phyloP scores from a whole-genome alignment of 2,329 filamentous ascomycete species.

The Tolypocladium guangdongense region DNA sequence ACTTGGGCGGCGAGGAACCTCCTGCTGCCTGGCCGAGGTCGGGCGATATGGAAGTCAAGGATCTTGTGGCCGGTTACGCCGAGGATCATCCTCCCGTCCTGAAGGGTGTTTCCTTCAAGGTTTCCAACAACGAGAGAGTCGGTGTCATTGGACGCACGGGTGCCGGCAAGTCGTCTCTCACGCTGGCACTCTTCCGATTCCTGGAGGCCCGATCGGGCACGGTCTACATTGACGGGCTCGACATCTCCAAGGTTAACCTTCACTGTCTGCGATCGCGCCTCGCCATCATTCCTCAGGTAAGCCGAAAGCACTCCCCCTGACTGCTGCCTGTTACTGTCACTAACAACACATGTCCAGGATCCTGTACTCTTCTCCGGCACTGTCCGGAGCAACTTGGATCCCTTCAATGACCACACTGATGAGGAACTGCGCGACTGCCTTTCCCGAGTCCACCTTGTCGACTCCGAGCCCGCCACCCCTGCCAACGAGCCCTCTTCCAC shows the following conservation, averaged over 20 bases:
- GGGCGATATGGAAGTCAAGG: conserved; percentile 60
- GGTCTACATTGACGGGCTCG: conserved; percentile 61
- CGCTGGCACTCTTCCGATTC: conserved; percentile 68
- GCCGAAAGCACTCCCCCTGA: not conserved
- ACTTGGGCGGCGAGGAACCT: conserved; percentile 46
- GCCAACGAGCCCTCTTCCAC: conserved; percentile 26
- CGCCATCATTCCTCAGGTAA: conserved; percentile 62
- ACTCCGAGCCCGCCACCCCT: conserved; percentile 27
- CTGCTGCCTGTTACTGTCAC: too few species aligned
- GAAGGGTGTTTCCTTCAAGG: conserved; percentile 55
- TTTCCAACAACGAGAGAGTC: conserved; percentile 57
- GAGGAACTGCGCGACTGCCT: conserved; percentile 59
- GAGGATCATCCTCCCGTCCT: conserved; percentile 60
- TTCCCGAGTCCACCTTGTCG: conserved; percentile 56
- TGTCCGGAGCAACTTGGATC: conserved; percentile 65
- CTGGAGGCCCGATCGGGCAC: conserved; percentile 55
- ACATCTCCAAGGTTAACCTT: conserved; percentile 62
- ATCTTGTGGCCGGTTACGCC: conserved; percentile 64
- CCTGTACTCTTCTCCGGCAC: conserved; percentile 75
- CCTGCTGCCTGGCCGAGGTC: conserved; percentile 67
- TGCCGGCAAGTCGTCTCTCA: conserved; percentile 67
- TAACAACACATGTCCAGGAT: conserved; percentile 35
- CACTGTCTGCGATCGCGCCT: conserved; percentile 61
- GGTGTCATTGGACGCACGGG: conserved; percentile 73
- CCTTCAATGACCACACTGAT: conserved; percentile 61